Evolutionary conservation across 441 rosid genomes (phyloP), one percentile per base, ranked within the genome.

Genomic region (Arabidopsis lyrata): DNA sequence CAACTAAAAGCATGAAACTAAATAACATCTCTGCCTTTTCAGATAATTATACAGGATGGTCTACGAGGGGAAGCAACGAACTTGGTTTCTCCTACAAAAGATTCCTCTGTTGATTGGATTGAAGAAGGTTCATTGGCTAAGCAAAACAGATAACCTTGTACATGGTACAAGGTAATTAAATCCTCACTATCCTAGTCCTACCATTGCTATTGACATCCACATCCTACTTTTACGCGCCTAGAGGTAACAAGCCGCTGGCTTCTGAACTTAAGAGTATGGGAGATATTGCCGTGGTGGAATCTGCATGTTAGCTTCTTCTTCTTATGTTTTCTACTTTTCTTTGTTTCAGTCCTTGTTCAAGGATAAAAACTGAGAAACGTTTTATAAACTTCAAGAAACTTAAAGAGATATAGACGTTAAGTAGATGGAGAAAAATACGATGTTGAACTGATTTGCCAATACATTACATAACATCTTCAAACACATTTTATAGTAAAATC

Each of bases 231-330:
- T 84, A 92, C 74, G 82, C 86, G 53, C 95, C 97, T 7, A 32
- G 64, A 41, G 99, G 93, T 31, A 76, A 78, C 18, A 90, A 89
- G 61, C 97, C 97, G 0, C 13, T 94, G 74, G 99, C 94, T 73
- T 83, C 92, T 81, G 95, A 94, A 63, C 66, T 94, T 78, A 76
- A 78, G 69, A 87, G 95, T 71, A 94, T 90, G 97, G 99, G 47
- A 90, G 24, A 22, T 22, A 0, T 22, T 22, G 24, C 24, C 24
- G 2, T 22, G 24, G 0, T 22, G 24, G 24, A 22, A 22, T 22
- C 2, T 22, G 24, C 24, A 2, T 2, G 24, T 22, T 0, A 22
- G 24, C 24, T 22, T 22, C 24, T 22, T 22, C 24, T 22, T 22
- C 24, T 22, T 22, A 22, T 22, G 24, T 22, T 22, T 22, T 20